Base-by-base conservation (phyloP, 2,329 filamentous ascomycete species). In the Elsinoe batatas region DNA sequence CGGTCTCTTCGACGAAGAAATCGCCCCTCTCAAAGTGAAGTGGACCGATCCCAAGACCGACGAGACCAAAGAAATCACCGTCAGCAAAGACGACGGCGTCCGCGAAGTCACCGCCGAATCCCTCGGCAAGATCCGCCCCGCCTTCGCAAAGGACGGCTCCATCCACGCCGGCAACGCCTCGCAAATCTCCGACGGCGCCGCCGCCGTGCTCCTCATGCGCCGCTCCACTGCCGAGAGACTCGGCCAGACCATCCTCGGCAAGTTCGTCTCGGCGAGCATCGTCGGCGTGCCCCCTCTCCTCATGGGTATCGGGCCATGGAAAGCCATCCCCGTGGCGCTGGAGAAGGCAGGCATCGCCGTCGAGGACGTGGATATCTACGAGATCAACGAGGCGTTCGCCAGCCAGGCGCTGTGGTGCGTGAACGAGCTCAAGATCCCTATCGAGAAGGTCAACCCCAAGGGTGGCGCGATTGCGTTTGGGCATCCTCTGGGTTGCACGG, bases 361-460 rank as follows among this genome's bases (percentile, higher is more conserved):
- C 72, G 85, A 95, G 57, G 91, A 97, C 63, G 89, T 98, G 30
- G 93, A 97, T 69, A 91, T 97, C 67, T 97, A 82, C 67, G 93
- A 98, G 81, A 96, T 98, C 79, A 98, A 98, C 77, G 93, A 98
- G 80, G 93, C 93, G 1, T 98, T 98, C 71, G 93, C 93, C 32
- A 88, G 83, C 61, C 91, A 97, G 79, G 95, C 89, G 72, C 72
- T 97, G 62, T 97, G 87, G 87, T 96, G 90, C 72, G 82, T 88
- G 60, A 88, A 93, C 66, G 84, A 96, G 77, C 81, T 98, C 18
- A 85, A 85, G 43, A 74, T 98, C 26, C 87, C 89, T 54, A 68
- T 78, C 59, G 84, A 88, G 62, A 97, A 96, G 81, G 83, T 98
- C 68, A 97, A 97, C 76, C 91, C 91, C 65, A 95, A 96, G 80